These are phyloP conservation scores for Melampsora americana DNA, from an alignment of 1,284 basidiomycete species.

Conservation along the genomic window DNA sequence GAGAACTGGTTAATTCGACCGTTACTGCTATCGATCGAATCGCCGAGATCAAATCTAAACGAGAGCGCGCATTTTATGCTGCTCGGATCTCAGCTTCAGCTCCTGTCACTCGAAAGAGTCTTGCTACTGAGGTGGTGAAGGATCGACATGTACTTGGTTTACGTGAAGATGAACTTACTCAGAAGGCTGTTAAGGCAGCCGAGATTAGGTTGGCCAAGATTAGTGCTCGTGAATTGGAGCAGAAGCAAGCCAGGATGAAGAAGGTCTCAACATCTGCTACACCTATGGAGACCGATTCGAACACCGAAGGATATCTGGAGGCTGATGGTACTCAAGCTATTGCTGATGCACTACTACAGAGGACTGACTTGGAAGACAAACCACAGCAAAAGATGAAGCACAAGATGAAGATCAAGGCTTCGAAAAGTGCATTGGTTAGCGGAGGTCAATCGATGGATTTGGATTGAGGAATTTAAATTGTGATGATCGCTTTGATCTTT, in stretches of 20 bases:
- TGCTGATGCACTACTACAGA: slow-evolving; percentile 25
- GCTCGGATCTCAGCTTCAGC: slow-evolving; percentile 41
- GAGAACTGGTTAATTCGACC: slow-evolving; percentile 89
- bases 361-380: not conserved
- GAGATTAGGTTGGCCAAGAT: slow-evolving; percentile 28
- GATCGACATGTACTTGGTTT: slow-evolving; percentile 39
- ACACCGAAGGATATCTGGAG: not conserved
- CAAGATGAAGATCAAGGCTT: slow-evolving; percentile 25
- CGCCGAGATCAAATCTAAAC: slow-evolving; percentile 81
- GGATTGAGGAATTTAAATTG: not conserved
- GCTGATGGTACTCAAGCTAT: slow-evolving; percentile 27
- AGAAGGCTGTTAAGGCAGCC: slow-evolving; percentile 41
- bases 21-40: slow-evolving; percentile 95
- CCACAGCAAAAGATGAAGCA: slow-evolving; percentile 19
- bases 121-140: slow-evolving; percentile 40
- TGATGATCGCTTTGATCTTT: too few relatives aligned
- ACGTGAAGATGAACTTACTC: slow-evolving; percentile 33
- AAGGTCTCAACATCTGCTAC: not conserved
- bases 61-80: slow-evolving; percentile 84
- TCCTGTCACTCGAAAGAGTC: slow-evolving; percentile 38
- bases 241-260: slow-evolving; percentile 7
- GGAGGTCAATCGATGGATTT: slow-evolving; percentile 14
- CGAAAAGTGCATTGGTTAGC: slow-evolving; percentile 21
- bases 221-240: slow-evolving; percentile 12
- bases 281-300: slow-evolving; percentile 4